These are phyloP conservation scores for Rhodocollybia butyracea DNA, from an alignment of 768 basidiomycete genomes.

Conservation along the genomic window DNA sequence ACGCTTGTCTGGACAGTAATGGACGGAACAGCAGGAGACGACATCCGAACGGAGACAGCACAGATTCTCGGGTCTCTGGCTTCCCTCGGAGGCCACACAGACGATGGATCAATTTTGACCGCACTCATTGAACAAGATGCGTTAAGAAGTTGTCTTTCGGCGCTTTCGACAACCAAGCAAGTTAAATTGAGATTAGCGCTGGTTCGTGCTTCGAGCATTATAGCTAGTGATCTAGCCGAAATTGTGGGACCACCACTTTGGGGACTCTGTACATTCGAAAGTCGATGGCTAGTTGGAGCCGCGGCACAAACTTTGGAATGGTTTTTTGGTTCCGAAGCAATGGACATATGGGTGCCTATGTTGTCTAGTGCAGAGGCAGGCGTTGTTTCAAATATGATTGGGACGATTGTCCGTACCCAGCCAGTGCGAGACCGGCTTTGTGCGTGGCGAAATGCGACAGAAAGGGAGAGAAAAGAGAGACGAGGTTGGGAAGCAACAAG, in stretches of 20 bases:
- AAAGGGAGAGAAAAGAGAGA: constrained; percentile 4
- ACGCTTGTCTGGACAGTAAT: constrained; percentile 36
- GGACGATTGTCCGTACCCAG: not conserved
- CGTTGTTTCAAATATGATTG: constrained; percentile 1
- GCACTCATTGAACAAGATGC: constrained; percentile 57
- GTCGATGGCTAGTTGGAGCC: constrained; percentile 23
- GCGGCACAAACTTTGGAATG: constrained; percentile 5
- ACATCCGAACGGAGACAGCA: constrained; percentile 68
- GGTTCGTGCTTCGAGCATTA: constrained; percentile 57
- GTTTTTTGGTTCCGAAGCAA: constrained; percentile 43
- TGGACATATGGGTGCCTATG: constrained; percentile 68
- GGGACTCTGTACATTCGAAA: constrained; percentile 46
- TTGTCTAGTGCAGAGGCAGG: constrained; percentile 24
- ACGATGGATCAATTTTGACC: constrained; percentile 46
- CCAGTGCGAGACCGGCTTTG: constrained; percentile 1
- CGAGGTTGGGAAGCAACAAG: constrained; percentile 5
- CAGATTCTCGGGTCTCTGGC: constrained; percentile 73
- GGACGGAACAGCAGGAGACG: constrained; percentile 36
- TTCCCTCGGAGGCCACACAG: constrained; percentile 48
- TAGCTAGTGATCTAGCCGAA: constrained; percentile 61
- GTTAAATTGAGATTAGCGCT: constrained; percentile 51
- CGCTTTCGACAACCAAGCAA: constrained; percentile 33
- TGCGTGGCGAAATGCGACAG: not conserved
- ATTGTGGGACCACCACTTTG: constrained; percentile 67
- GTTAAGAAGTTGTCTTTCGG: constrained; percentile 57